Evolutionary conservation across 176 grass and related monocot genomes (phyloP).

Genomic region (Neostapfia colusana): DNA sequence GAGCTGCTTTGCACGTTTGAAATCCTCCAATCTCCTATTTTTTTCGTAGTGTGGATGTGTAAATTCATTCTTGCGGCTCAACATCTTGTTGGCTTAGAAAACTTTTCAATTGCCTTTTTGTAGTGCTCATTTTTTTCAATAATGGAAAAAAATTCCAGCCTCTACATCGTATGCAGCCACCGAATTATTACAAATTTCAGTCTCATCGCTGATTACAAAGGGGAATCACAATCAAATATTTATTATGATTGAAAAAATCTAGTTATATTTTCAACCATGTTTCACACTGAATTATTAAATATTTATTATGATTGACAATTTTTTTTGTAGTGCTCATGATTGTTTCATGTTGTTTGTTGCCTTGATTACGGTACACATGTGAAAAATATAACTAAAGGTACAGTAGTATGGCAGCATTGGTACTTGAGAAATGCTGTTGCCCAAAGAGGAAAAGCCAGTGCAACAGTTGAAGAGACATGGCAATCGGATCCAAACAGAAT

Average conservation of each 20-base stretch:
- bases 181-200: too few species aligned
- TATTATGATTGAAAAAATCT: too few species aligned
- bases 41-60: not conserved
- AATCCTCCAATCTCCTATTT: not conserved
- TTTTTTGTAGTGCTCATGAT: not conserved
- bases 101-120: not conserved
- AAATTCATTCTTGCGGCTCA: not conserved
- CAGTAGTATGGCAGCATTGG: too few species aligned
- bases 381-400: not conserved
- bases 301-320: too few species aligned
- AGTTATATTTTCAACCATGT: too few species aligned
- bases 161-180: too few species aligned
- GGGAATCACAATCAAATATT: too few species aligned
- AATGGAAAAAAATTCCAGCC: too few species aligned
- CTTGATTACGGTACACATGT: not conserved
- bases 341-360: not conserved
- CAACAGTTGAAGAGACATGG: not conserved
- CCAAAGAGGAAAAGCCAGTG: slow-evolving; percentile 28
- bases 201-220: too few species aligned
- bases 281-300: too few species aligned
- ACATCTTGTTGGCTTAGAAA: not conserved
- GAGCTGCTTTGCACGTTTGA: not conserved
- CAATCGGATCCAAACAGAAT: slow-evolving; percentile 10
- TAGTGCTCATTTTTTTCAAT: not conserved
- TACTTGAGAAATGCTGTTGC: not conserved